These are phyloP conservation scores for Fusarium domesticum DNA, from an alignment of 2,329 filamentous ascomycete genomes.

Conservation along the genomic window DNA sequence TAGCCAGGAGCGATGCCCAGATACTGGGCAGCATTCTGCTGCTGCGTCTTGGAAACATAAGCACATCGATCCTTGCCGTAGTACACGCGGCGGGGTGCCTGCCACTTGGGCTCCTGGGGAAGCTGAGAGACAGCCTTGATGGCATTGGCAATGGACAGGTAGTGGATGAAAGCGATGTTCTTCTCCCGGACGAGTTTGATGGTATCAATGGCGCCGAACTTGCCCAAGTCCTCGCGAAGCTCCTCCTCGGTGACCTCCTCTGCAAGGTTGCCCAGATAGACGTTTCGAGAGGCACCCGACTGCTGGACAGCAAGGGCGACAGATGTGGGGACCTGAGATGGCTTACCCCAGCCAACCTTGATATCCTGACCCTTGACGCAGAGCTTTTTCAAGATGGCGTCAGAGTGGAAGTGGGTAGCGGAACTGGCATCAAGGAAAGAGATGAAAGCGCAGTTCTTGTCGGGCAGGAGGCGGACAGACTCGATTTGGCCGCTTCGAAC, in stretches of 20 bases:
- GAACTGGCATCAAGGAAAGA: constrained; percentile 98
- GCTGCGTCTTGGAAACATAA: constrained; percentile 98
- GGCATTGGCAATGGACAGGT: constrained; percentile 93
- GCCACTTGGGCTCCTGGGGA: constrained; percentile 95
- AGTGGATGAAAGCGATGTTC: constrained; percentile 96
- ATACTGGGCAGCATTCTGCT: constrained; percentile 98
- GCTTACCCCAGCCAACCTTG: constrained; percentile 99
- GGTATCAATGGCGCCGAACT: constrained; percentile 95
- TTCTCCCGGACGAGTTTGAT: constrained; percentile 98
- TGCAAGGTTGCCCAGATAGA: constrained; percentile 89
- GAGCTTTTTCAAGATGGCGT: constrained; percentile 99
- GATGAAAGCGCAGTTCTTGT: constrained; percentile 99
- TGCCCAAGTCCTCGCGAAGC: constrained; percentile 88
- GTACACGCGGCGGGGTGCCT: constrained; percentile 90
- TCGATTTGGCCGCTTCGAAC: constrained; percentile 98
- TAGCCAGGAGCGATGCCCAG: constrained; percentile 95
- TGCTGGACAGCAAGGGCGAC: constrained; percentile 97
- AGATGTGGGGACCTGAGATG: constrained; percentile 94
- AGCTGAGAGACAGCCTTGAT: constrained; percentile 97
- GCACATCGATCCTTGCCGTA: constrained; percentile 98
- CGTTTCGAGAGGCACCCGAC: constrained; percentile 92
- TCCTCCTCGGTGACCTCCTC: constrained; percentile 91
- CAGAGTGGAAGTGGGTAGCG: constrained; percentile 97
- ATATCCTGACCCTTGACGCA: constrained; percentile 98
- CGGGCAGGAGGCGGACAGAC: constrained; percentile 91